phyloP scores from a whole-genome alignment of 495 filamentous ascomycete genomes.

The Pyronema omphalodes region DNA sequence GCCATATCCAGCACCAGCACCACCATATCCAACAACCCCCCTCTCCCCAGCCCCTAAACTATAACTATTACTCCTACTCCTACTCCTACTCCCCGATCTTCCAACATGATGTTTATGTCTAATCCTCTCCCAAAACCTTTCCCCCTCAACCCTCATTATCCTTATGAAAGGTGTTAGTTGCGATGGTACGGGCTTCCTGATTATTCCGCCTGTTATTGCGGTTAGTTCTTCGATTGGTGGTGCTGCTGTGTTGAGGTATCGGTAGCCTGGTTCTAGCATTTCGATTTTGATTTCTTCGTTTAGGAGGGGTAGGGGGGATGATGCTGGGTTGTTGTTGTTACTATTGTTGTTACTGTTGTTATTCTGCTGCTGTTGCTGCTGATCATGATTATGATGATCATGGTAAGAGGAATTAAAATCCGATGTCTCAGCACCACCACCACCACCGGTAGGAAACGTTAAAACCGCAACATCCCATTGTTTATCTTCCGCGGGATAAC shows the following conservation, averaged over 20 bases:
- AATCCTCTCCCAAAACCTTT: constrained; percentile 17
- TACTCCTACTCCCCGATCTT: neutral
- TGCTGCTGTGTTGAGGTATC: constrained; percentile 25
- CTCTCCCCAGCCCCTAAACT: no score
- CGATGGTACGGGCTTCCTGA: constrained; percentile 2
- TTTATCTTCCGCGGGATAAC: constrained; percentile 55
- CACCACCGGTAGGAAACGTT: neutral
- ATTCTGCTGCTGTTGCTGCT: no score
- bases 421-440: neutral
- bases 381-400: no score
- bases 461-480: constrained; percentile 61
- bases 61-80: neutral
- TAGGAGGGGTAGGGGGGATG: no score
- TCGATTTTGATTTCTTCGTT: constrained; percentile 35
- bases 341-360: no score
- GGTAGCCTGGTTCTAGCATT: constrained; percentile 42
- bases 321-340: no score
- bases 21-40: no score
- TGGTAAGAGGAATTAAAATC: no score
- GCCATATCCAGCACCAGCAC: no score
- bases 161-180: constrained; percentile 9
- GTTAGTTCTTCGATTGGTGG: constrained; percentile 10
- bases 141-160: constrained; percentile 18
- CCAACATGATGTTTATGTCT: constrained; percentile 14
- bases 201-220: constrained; percentile 6